Conservation (phyloP, 805 yeast species). For the Debaryomyces prosopidis region DNA sequence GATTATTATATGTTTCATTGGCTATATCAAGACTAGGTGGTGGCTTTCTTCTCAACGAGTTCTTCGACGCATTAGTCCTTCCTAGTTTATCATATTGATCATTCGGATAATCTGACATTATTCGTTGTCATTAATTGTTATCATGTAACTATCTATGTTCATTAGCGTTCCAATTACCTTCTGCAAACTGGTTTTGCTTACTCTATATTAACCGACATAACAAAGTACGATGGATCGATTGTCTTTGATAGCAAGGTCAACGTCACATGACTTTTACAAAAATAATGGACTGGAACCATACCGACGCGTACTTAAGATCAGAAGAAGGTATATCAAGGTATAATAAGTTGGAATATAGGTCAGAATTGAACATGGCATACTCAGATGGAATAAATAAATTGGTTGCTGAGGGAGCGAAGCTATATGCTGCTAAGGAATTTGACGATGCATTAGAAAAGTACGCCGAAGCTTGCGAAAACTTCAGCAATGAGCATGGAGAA, state of each 20-base stretch:
- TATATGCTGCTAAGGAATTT: conserved; percentile 63
- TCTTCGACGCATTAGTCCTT: background rate
- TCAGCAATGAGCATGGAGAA: conserved; percentile 49
- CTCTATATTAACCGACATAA: background rate
- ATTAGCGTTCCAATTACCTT: background rate
- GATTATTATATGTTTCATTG: background rate
- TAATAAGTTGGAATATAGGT: no score
- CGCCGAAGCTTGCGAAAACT: conserved; percentile 69
- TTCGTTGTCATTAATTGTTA: background rate
- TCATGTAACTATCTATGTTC: background rate
- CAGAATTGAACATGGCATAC: conserved; percentile 20
- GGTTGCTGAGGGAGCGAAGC: conserved; percentile 61
- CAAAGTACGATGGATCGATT: background rate
- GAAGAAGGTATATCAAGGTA: no score
- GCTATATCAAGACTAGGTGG: conserved; percentile 3
- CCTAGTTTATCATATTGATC: background rate
- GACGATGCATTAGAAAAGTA: conserved; percentile 69
- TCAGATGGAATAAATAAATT: conserved; percentile 46
- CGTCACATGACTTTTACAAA: background rate
- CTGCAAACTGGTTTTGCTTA: background rate
- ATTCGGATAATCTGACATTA: background rate
- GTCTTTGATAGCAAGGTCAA: background rate
- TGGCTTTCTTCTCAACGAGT: conserved; percentile 4
- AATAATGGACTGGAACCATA: background rate
- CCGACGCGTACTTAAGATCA: background rate